These are phyloP conservation scores for Plasmodium cynomolgi DNA, from an alignment of 169 alveolate species.

Conservation along the genomic window DNA sequence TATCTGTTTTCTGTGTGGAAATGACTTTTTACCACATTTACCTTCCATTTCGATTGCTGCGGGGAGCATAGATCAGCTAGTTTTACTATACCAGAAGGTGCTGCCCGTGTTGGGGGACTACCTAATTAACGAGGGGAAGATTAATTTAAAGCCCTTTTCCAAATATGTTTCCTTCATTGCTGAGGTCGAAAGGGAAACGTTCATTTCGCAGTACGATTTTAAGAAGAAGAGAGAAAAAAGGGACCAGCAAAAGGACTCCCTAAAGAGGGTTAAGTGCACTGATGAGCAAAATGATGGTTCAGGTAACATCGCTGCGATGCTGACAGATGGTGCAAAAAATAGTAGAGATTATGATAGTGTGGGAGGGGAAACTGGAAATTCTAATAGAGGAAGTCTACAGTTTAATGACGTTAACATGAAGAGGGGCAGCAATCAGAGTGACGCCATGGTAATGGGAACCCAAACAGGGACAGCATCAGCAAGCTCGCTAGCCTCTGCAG, in stretches of 20 bases:
- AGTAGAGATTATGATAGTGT: background rate
- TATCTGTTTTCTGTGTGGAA: constrained; percentile 97
- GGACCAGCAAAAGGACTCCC: constrained; percentile 62
- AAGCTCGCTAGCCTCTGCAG: background rate
- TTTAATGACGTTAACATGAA: background rate
- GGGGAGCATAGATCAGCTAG: constrained; percentile 97
- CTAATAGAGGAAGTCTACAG: background rate
- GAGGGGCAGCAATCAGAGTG: background rate
- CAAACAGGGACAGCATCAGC: background rate
- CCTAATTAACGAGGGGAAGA: constrained; percentile 90
- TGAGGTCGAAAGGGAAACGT: constrained; percentile 90
- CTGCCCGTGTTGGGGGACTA: constrained; percentile 92
- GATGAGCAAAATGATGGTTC: constrained; percentile 9
- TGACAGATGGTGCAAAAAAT: background rate
- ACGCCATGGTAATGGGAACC: background rate
- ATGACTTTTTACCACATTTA: constrained; percentile 97
- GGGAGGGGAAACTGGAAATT: background rate
- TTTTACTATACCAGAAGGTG: constrained; percentile 92
- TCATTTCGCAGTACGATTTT: constrained; percentile 85
- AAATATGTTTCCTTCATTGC: constrained; percentile 86
- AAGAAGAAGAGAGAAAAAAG: constrained; percentile 86
- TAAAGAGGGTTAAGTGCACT: constrained; percentile 41
- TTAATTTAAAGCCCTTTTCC: constrained; percentile 86
- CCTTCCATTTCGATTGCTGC: constrained; percentile 94
- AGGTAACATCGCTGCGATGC: background rate